These are phyloP conservation scores for Trichomonascaceae sp. DNA, from an alignment of 1,139 yeast genomes.

Conservation along the genomic window DNA sequence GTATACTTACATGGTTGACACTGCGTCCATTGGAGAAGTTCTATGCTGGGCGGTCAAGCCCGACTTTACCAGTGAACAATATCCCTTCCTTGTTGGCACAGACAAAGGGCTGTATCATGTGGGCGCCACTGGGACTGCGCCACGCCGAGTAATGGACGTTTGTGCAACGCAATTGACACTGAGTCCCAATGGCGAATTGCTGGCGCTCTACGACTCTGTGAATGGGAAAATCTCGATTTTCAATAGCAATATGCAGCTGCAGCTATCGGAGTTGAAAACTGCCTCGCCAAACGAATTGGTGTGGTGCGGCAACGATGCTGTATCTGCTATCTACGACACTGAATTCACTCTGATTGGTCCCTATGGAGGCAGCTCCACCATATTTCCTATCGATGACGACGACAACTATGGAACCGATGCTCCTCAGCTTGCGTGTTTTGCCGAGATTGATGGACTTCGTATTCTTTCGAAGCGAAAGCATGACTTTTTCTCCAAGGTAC, in stretches of 20 bases:
- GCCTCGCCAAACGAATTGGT: slow-evolving; percentile 31
- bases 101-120: slow-evolving; percentile 5
- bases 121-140: slow-evolving; percentile 18
- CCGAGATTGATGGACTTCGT: slow-evolving; percentile 63
- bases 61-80: background rate
- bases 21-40: background rate
- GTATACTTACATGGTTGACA: background rate
- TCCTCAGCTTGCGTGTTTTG: slow-evolving; percentile 12
- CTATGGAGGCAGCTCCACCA: slow-evolving; percentile 38
- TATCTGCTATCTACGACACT: slow-evolving; percentile 45
- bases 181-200: slow-evolving; percentile 49
- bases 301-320: slow-evolving; percentile 87
- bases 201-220: slow-evolving; percentile 39
- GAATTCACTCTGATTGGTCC: slow-evolving; percentile 66
- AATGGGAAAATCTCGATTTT: slow-evolving; percentile 40
- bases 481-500: slow-evolving; percentile 57
- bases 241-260: slow-evolving; percentile 37
- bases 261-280: slow-evolving; percentile 36
- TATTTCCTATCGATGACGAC: too few relatives aligned
- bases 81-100: background rate
- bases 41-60: background rate
- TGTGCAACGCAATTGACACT: slow-evolving; percentile 41
- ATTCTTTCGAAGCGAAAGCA: slow-evolving; percentile 45
- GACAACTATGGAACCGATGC: background rate
- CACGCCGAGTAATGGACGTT: slow-evolving; percentile 30